Base-by-base conservation (phyloP, 225 moss, liverwort and hornwort species). In the Physcomitrium patens region DNA sequence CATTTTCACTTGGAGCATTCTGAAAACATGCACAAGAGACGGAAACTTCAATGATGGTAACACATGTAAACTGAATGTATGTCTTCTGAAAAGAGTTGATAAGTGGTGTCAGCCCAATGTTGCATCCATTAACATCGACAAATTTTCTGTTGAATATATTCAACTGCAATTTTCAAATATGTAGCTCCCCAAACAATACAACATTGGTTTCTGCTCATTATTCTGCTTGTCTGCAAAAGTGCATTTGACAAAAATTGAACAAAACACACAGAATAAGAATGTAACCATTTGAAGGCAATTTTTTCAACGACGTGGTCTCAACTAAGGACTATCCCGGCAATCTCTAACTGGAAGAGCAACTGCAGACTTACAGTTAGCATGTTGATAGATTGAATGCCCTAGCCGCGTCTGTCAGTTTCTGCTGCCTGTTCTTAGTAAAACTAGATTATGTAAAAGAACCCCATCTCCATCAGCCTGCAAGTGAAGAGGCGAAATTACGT, bases 1-100 rank as follows among this genome's bases (percentile, higher is more conserved):
- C 83, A 79, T 68, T 81, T 64, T 72, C 78, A 74, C 69, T 77
- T 31, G 64, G 69, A 59, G 76, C 76, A 77, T 67, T 84, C 84
- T 84, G 77, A 22, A 19, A 50, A 73, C 19, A 74, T 10, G 50
- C 50, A 73, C 46, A 37, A 18, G 53, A 60, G 49, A 70, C 8
- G 10, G 63, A 31, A 77, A 27, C 13, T 42, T 18, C 57, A 57
- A 56, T 47, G 17, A 47, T 17, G 44, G 27, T 23, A 12, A 2
- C 27, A 45, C 11, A 26, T 10, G 47, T 27, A 28, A 2, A 24
- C 45, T 70, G 14, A 0, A 70, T 26, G 12, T 22, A 22, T 45
- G 12, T 58, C 19, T 7, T 58, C 7, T 22, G 31, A 58, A 7
- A n/a, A 43, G 43, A 69, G 10, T 14, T 8, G 22, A 42, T 51